Evolutionary conservation across 495 filamentous ascomycete genomes (phyloP), one percentile per base, ranked within the genome.

Genomic region (Jackrogersella multiformis): DNA sequence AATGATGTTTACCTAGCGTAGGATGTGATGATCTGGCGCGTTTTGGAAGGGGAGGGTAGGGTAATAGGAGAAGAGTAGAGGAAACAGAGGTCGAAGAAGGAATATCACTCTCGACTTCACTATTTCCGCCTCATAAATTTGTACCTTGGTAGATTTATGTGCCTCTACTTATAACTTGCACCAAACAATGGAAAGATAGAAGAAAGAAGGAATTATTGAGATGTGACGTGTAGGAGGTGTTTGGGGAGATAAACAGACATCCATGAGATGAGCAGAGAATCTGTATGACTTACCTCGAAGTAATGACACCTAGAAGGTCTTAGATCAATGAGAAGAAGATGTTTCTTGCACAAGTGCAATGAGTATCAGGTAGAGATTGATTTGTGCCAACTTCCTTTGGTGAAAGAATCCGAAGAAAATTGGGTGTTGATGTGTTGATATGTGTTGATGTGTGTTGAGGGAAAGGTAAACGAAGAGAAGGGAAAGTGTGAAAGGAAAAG

Each of bases 211-310:
- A 30, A 30, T 4, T 30, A 7, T 30, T 30, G 26, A 4, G 26
- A 30, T 4, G 26, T 30, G 26, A 30, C 7, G 7, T 30, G 26
- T 30, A 30, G 26, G 26, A 4, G 26, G 7, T 30, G 26, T 4
- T 4, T 3, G 26, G 7, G 7, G 26, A 30, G 7, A 30, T 3
- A 30, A 30, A 30, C 7, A 30, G n/a, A n/a, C n/a, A n/a, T n/a
- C n/a, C n/a, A n/a, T n/a, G n/a, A n/a, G n/a, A n/a, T n/a, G n/a
- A 30, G 26, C 26, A 30, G 26, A 30, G 26, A 30, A n/a, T n/a
- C n/a, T n/a, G n/a, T n/a, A n/a, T n/a, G n/a, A 44, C 42, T 24
- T 46, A 46, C 42, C 42, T 46, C 23, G 20, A 5, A 46, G n/a
- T 24, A 7, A 12, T 46, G n/a, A n/a, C 42, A 46, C 13, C 24